phyloP scores from a whole-genome alignment of 1,284 basidiomycete species.

The Paramarasmius palmivorus region DNA sequence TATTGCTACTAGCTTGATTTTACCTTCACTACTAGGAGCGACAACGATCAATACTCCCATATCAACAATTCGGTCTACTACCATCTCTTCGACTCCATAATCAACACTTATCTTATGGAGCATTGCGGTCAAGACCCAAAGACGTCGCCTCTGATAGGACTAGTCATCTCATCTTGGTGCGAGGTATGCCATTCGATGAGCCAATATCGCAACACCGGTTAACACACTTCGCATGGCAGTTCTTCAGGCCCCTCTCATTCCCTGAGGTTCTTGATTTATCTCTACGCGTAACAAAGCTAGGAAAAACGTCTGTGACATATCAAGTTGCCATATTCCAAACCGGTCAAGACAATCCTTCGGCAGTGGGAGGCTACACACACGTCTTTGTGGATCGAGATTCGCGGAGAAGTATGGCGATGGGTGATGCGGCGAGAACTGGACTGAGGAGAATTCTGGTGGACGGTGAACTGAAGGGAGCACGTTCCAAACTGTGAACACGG shows the following conservation, averaged over 20 bases:
- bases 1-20: not conserved
- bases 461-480: not conserved
- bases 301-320: slow-evolving; percentile 72
- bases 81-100: slow-evolving; percentile 74
- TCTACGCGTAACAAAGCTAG: slow-evolving; percentile 61
- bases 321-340: slow-evolving; percentile 72
- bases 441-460: slow-evolving; percentile 35
- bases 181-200: slow-evolving; percentile 44
- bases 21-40: slow-evolving; percentile 51
- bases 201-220: slow-evolving; percentile 1
- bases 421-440: slow-evolving; percentile 37
- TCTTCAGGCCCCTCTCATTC: slow-evolving; percentile 68
- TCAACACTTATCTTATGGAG: slow-evolving; percentile 72
- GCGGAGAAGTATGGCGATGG: slow-evolving; percentile 54
- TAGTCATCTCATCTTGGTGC: slow-evolving; percentile 73
- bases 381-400: slow-evolving; percentile 69
- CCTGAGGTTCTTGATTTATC: slow-evolving; percentile 68
- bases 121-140: slow-evolving; percentile 54
- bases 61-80: slow-evolving; percentile 81
- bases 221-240: slow-evolving; percentile 32
- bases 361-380: slow-evolving; percentile 78
- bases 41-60: slow-evolving; percentile 81
- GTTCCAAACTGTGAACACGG: not conserved
- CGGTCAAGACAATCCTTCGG: slow-evolving; percentile 46
- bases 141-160: slow-evolving; percentile 55